Base-by-base conservation (phyloP, 139 green algal species). In the Picochlorum sp. region DNA sequence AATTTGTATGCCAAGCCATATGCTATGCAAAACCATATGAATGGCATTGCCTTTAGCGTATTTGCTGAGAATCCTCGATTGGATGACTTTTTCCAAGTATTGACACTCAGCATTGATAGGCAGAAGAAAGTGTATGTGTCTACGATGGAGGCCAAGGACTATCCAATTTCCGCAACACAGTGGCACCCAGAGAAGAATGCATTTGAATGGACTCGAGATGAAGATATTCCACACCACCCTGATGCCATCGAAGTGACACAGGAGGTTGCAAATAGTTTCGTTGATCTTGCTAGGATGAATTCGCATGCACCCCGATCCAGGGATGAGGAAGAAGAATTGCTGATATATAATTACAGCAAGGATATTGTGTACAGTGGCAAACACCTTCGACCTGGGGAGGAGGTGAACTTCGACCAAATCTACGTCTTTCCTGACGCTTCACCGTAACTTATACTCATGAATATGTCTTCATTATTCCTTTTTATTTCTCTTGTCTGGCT, bases 181-280 rank as follows among this genome's bases (percentile, higher is more conserved):
- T 94, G 86, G 47, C 87, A 94, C 70, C 87, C 87, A 13, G 86
- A 93, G 76, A 93, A 93, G 74, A 92, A 92, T 62, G 68, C 80
- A 0, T 93, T 81, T 70, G 85, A 92, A 68, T 92, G 85, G 85
- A 82, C 68, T 13, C 64, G 60, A 4, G 57, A 69, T 51, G 70
- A 87, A 58, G 65, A 88, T 71, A 92, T 92, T 66, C 85, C 85
- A 0, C 85, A 92, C 63, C 65, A 76, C 28, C 71, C 71, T 4
- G 74, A 71, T 14, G 74, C 74, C 9, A 74, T 80, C 7, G 65
- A 70, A 10, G 57, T 75, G 24, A 73, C 73, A 0, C 71, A 74
- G 60, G 71, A 74, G 45, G 72, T 90, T 15, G 86, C 79, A 31
- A 92, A 92, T 68, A 90, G 81, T 49, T 80, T 95, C 9, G 76